A percentile compares a stretch with the other conserved stretches of the same genome.
phyloP scores from a whole-genome alignment of 139 green algal species.

The Chlamydomonas schloesseri region DNA sequence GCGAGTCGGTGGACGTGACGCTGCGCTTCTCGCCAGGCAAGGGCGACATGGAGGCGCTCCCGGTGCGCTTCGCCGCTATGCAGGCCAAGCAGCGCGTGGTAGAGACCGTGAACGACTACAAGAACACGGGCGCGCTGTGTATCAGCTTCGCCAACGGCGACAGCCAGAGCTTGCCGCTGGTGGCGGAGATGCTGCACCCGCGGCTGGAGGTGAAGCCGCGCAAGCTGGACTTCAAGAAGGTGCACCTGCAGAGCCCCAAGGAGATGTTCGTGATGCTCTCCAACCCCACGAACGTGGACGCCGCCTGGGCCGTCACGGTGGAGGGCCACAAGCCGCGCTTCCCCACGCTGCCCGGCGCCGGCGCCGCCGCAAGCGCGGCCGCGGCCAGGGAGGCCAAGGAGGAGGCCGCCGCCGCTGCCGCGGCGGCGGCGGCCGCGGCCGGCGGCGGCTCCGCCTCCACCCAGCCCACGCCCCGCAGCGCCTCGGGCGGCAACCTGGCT shows the following conservation, averaged over 20 bases:
- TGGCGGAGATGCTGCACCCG: slow-evolving; percentile 50
- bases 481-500: background rate
- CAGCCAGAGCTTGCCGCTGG: slow-evolving; percentile 49
- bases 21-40: slow-evolving; percentile 48
- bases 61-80: slow-evolving; percentile 39
- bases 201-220: slow-evolving; percentile 43
- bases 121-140: slow-evolving; percentile 22
- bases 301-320: slow-evolving; percentile 47
- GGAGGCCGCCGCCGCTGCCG: background rate
- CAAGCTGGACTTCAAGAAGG: slow-evolving; percentile 39
- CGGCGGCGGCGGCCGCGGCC: background rate
- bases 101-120: slow-evolving; percentile 44
- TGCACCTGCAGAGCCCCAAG: slow-evolving; percentile 58
- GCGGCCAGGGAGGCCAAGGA: background rate
- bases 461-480: background rate
- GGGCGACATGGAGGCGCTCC: slow-evolving; percentile 39
- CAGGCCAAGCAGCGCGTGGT: slow-evolving; percentile 40
- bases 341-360: slow-evolving; percentile 4
- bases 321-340: slow-evolving; percentile 30
- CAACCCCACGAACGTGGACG: slow-evolving; percentile 64
- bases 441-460: background rate
- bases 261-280: slow-evolving; percentile 48
- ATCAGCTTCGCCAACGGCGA: slow-evolving; percentile 55
- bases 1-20: slow-evolving; percentile 52
- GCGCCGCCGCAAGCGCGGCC: background rate